A percentile compares a stretch with the other conserved stretches of the same genome.
Evolutionary conservation across 805 yeast genomes (phyloP).

Genomic region (Clavispora fructus): DNA sequence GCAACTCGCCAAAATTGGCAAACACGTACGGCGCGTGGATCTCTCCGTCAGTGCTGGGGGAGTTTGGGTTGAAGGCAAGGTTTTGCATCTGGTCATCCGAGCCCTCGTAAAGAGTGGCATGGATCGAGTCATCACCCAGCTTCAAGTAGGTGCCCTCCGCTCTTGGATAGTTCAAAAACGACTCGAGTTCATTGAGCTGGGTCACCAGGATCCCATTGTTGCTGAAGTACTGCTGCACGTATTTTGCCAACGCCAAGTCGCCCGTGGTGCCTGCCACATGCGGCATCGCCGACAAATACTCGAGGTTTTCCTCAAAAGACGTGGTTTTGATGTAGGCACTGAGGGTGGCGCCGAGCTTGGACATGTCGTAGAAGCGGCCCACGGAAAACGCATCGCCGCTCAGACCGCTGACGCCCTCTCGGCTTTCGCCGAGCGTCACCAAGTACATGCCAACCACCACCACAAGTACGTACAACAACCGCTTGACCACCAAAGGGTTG

Average conservation of each 20-base stretch:
- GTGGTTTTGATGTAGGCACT: slow-evolving; percentile 47
- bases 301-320: slow-evolving; percentile 58
- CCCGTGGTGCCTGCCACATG: slow-evolving; percentile 88
- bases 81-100: slow-evolving; percentile 27
- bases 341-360: slow-evolving; percentile 45
- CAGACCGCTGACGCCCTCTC: slow-evolving; percentile 33
- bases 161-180: slow-evolving; percentile 63
- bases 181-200: slow-evolving; percentile 46
- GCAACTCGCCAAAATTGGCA: slow-evolving; percentile 58
- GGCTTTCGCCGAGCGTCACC: slow-evolving; percentile 52
- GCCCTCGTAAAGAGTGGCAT: slow-evolving; percentile 35
- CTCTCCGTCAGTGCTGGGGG: slow-evolving; percentile 47
- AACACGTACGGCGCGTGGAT: slow-evolving; percentile 52
- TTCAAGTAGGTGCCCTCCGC: slow-evolving; percentile 24
- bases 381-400: slow-evolving; percentile 37
- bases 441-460: slow-evolving; percentile 56
- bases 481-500: slow-evolving; percentile 76
- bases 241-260: slow-evolving; percentile 66
- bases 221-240: slow-evolving; percentile 53
- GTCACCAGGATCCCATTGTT: slow-evolving; percentile 52
- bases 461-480: slow-evolving; percentile 66
- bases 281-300: slow-evolving; percentile 74
- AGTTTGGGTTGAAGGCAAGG: slow-evolving; percentile 64
- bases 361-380: slow-evolving; percentile 63
- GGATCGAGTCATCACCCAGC: slow-evolving; percentile 28